Percentiles rank a stretch among this genome's conserved stretches.
These are phyloP conservation scores for Sodiomyces alkalinus DNA, from an alignment of 2,329 filamentous ascomycete genomes.

Conservation along the genomic window DNA sequence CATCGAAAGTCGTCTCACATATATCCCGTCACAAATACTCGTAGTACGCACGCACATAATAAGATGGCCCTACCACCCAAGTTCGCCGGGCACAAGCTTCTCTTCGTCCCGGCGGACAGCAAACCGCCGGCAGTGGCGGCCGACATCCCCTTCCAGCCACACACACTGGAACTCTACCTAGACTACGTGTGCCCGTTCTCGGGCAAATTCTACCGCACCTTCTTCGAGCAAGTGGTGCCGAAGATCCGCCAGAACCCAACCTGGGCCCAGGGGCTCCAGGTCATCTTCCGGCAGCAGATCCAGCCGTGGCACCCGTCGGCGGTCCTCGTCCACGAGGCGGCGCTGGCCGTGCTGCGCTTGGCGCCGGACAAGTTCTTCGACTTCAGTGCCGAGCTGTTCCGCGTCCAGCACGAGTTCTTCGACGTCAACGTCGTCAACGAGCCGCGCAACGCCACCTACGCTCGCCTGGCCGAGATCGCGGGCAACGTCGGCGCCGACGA, in stretches of 20 bases:
- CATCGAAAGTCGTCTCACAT: conserved; percentile 2
- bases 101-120: conserved; percentile 23
- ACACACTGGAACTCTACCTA: conserved; percentile 55
- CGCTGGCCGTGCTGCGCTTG: conserved; percentile 59
- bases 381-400: conserved; percentile 54
- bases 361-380: conserved; percentile 62
- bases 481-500: conserved; percentile 51
- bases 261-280: conserved; percentile 41
- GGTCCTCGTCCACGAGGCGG: conserved; percentile 70
- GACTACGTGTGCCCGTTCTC: conserved; percentile 79
- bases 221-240: conserved; percentile 52
- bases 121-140: conserved; percentile 16
- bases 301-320: conserved; percentile 91
- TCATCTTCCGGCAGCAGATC: conserved; percentile 83
- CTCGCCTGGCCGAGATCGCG: conserved; percentile 61
- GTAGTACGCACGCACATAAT: not conserved
- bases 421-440: conserved; percentile 76
- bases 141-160: conserved; percentile 26
- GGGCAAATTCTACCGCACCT: conserved; percentile 58
- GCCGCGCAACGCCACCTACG: conserved; percentile 71
- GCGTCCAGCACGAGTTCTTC: conserved; percentile 62
- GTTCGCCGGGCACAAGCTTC: conserved; percentile 57
- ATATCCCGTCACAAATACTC: not conserved
- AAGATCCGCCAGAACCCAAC: conserved; percentile 45
- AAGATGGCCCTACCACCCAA: conserved; percentile 63